Evolutionary conservation across 768 basidiomycete genomes (phyloP).

Genomic region (Phylloporus sp.): DNA sequence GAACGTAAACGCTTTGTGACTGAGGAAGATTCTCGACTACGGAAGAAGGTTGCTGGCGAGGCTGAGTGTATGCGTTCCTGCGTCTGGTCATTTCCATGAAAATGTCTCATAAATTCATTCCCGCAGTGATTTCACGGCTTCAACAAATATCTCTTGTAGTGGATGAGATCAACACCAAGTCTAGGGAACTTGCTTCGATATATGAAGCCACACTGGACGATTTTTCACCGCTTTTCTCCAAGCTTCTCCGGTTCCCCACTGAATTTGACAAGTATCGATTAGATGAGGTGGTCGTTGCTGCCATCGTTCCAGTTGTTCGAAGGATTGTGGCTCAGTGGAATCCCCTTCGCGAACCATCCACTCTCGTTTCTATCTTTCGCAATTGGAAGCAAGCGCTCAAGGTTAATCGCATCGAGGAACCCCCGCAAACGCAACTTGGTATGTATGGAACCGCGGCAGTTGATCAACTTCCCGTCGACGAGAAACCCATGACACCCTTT

Average conservation of each 20-base stretch:
- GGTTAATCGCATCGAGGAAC: constrained; percentile 46
- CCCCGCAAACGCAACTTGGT: constrained; percentile 46
- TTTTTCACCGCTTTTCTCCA: constrained; percentile 70
- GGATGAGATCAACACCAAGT: constrained; percentile 61
- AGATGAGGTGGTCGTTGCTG: constrained; percentile 91
- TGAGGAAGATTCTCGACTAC: constrained; percentile 66
- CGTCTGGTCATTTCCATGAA: background rate
- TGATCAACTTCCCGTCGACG: constrained; percentile 33
- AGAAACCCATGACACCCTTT: constrained; percentile 85
- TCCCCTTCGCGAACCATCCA: constrained; percentile 73
- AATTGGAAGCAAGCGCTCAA: constrained; percentile 68
- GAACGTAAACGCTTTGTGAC: constrained; percentile 72
- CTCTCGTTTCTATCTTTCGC: constrained; percentile 60
- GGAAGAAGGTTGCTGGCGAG: constrained; percentile 69
- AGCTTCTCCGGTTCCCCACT: constrained; percentile 62
- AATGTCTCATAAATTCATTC: constrained; percentile 1
- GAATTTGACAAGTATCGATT: constrained; percentile 79
- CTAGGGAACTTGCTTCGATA: constrained; percentile 58
- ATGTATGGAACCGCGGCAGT: constrained; percentile 49
- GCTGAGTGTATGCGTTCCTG: constrained; percentile 56
- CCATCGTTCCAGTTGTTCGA: constrained; percentile 78
- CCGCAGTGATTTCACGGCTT: constrained; percentile 70
- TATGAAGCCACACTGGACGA: constrained; percentile 73
- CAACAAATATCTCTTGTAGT: constrained; percentile 74
- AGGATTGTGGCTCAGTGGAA: constrained; percentile 75